These are phyloP conservation scores for Aspergillus kassunensis DNA, from an alignment of 495 filamentous ascomycete genomes.

Conservation along the genomic window DNA sequence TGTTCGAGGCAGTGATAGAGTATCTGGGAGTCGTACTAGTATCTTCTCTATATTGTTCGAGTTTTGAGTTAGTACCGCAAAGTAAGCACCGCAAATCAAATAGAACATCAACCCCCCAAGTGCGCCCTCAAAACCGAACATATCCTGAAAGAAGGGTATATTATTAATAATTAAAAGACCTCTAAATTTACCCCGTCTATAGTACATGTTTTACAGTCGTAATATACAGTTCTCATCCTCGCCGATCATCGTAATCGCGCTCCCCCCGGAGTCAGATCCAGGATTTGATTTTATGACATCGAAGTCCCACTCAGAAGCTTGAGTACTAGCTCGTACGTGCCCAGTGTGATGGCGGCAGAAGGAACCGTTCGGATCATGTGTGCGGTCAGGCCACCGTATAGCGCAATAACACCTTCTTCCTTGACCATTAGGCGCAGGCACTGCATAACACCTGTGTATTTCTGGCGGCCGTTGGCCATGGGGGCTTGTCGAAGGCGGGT, in stretches of 20 bases:
- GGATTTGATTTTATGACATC: not conserved
- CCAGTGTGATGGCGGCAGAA: constrained; percentile 87
- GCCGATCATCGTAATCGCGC: too few species aligned
- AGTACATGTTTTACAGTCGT: constrained; percentile 9
- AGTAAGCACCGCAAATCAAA: too few species aligned
- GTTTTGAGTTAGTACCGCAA: too few species aligned
- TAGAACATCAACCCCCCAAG: too few species aligned
- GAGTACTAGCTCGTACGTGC: constrained; percentile 82
- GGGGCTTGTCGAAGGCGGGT: constrained; percentile 72
- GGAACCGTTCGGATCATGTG: constrained; percentile 85
- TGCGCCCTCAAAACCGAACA: too few species aligned
- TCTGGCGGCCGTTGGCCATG: constrained; percentile 62
- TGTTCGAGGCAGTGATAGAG: too few species aligned
- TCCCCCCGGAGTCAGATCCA: too few species aligned
- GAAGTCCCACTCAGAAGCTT: constrained; percentile 34
- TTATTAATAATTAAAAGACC: constrained; percentile 14
- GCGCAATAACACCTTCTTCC: constrained; percentile 74
- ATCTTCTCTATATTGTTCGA: too few species aligned
- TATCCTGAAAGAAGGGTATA: too few species aligned
- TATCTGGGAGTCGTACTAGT: too few species aligned
- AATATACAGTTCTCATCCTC: constrained; percentile 7
- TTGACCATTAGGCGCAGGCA: constrained; percentile 78
- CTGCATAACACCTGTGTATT: constrained; percentile 79
- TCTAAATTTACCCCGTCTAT: constrained; percentile 11
- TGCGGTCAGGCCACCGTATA: constrained; percentile 84